Evolutionary conservation across 768 basidiomycete species (phyloP).

Genomic region (Pleurotus tuoliensis): DNA sequence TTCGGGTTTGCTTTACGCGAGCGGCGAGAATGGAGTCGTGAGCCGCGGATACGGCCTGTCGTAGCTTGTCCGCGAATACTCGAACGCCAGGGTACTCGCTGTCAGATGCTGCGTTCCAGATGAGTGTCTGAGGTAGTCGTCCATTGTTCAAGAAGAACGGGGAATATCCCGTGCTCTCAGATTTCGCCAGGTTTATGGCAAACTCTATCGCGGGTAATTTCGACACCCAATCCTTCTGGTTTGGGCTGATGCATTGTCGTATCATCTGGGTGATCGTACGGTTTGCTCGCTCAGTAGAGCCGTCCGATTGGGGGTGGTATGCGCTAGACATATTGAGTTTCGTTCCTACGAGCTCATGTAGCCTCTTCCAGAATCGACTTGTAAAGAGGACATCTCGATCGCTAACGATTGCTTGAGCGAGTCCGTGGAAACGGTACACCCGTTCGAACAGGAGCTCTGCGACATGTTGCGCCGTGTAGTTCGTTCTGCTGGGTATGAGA

Average conservation of each 20-base stretch:
- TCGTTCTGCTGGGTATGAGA: conserved; percentile 10
- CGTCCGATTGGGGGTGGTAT: too few species aligned
- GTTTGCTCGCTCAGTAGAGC: conserved; percentile 20
- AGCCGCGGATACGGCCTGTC: conserved; percentile 17
- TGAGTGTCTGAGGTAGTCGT: too few species aligned
- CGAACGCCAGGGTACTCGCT: conserved; percentile 17
- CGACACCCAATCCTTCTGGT: conserved; percentile 11
- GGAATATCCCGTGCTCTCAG: conserved; percentile 12
- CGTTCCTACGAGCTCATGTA: conserved; percentile 14
- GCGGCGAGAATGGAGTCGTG: conserved; percentile 23
- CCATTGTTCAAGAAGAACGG: too few species aligned
- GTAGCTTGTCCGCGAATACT: conserved; percentile 16
- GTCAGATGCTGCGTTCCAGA: too few species aligned
- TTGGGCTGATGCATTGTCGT: conserved; percentile 14
- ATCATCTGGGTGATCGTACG: conserved; percentile 26
- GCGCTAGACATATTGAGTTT: conserved; percentile 22
- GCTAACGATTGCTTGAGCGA: conserved; percentile 19
- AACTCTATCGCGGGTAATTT: too few species aligned
- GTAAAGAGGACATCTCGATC: too few species aligned
- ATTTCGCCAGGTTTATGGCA: conserved; percentile 13
- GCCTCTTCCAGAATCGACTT: conserved; percentile 11
- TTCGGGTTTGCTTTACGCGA: background rate
- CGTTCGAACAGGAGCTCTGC: conserved; percentile 17
- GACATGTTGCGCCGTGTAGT: conserved; percentile 12
- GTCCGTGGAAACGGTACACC: conserved; percentile 25